Percentiles rank a stretch among this genome's conserved stretches.
These are phyloP conservation scores for Aspergillus brunneoviolaceus DNA, from an alignment of 2,329 filamentous ascomycete genomes.

Conservation along the genomic window DNA sequence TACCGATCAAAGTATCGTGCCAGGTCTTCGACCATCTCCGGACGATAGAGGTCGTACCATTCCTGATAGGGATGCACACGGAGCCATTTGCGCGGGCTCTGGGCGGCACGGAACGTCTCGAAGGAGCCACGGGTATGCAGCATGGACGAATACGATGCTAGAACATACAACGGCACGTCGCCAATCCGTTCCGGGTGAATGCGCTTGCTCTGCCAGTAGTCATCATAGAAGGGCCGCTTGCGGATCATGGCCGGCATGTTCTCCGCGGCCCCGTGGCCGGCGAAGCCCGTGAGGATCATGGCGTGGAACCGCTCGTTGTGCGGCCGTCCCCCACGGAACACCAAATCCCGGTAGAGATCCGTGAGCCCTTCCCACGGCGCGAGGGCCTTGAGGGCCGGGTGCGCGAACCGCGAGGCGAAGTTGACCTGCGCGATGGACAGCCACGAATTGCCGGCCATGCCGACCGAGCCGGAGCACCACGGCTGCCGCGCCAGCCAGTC, in stretches of 20 bases:
- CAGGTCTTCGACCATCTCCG: conserved; percentile 9
- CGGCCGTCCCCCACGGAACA: conserved; percentile 18
- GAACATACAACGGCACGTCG: conserved; percentile 24
- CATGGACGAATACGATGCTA: conserved; percentile 24
- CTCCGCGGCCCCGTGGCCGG: conserved; percentile 9
- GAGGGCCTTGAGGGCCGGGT: conserved; percentile 21
- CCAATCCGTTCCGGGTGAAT: conserved; percentile 19
- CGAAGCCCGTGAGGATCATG: conserved; percentile 13
- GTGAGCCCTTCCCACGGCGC: conserved; percentile 24
- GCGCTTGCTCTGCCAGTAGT: conserved; percentile 26
- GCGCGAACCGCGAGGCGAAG: conserved; percentile 12
- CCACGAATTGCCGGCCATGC: conserved; percentile 22
- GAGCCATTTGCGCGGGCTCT: conserved; percentile 21
- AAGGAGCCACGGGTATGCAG: conserved; percentile 25
- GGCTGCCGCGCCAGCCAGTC: conserved; percentile 20
- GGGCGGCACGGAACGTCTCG: conserved; percentile 16
- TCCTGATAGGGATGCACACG: conserved; percentile 10
- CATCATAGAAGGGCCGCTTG: conserved; percentile 19
- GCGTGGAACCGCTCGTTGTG: conserved; percentile 17
- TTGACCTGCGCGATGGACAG: conserved; percentile 16
- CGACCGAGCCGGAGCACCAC: conserved; percentile 26
- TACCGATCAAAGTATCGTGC: conserved; percentile 8
- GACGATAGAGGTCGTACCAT: conserved; percentile 12
- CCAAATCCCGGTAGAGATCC: conserved; percentile 19
- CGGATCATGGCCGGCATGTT: conserved; percentile 17